Evolutionary conservation across 2,329 filamentous ascomycete genomes (phyloP).

Genomic region (Mariannaea elegans): DNA sequence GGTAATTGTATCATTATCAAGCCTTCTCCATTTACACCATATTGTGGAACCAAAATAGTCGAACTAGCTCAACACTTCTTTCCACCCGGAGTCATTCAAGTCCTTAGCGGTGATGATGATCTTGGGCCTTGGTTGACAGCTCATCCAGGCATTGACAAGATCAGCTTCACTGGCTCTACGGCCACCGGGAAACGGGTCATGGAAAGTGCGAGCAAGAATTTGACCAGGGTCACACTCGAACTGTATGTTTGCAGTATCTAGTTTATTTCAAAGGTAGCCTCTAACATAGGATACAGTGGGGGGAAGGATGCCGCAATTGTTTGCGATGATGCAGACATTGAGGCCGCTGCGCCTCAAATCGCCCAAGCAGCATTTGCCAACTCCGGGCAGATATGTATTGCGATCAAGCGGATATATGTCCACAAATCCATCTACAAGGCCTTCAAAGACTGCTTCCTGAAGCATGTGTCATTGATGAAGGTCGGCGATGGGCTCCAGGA

Average conservation of each 20-base stretch:
- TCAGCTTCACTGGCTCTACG: slow-evolving; percentile 70
- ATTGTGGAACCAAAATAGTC: slow-evolving; percentile 62
- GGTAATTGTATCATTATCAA: slow-evolving; percentile 56
- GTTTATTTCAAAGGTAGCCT: neutral
- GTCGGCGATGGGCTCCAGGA: slow-evolving; percentile 53
- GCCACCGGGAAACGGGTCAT: slow-evolving; percentile 68
- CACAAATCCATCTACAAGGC: slow-evolving; percentile 61
- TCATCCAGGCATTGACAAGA: slow-evolving; percentile 67
- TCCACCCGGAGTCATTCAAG: slow-evolving; percentile 68
- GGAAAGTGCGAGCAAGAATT: slow-evolving; percentile 58
- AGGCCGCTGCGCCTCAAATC: neutral
- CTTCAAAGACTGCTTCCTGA: slow-evolving; percentile 43
- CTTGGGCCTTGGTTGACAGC: slow-evolving; percentile 65
- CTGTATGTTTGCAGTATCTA: neutral
- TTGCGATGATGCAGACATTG: slow-evolving; percentile 1
- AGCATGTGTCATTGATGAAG: slow-evolving; percentile 51
- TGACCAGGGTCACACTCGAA: slow-evolving; percentile 55
- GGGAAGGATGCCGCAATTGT: slow-evolving; percentile 11
- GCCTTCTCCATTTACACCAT: slow-evolving; percentile 63
- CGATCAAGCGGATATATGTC: slow-evolving; percentile 67
- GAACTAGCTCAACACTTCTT: slow-evolving; percentile 65
- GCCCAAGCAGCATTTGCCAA: neutral
- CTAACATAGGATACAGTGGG: neutral
- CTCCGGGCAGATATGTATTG: slow-evolving; percentile 49
- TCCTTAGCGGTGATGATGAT: slow-evolving; percentile 66